These are phyloP conservation scores for Ustilago curta DNA, from an alignment of 1,284 basidiomycete genomes.

Conservation along the genomic window DNA sequence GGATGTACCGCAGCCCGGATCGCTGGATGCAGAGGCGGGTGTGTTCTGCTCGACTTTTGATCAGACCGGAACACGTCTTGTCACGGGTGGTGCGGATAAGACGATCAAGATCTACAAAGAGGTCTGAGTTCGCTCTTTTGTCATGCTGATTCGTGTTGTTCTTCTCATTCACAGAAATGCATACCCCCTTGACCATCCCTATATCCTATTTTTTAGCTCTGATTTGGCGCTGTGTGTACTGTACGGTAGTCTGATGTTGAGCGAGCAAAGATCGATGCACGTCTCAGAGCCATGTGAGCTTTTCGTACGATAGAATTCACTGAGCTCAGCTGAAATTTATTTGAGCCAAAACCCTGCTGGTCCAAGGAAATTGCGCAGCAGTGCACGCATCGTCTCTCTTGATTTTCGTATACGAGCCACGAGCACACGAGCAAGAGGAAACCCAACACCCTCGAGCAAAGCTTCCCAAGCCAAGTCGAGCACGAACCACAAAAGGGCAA, in stretches of 20 bases:
- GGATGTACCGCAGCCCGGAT: conserved; percentile 95
- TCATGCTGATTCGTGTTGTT: not conserved
- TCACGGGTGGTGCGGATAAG: conserved; percentile 98
- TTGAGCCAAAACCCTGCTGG: not conserved
- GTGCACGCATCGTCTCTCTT: not conserved
- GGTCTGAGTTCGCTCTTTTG: conserved; percentile 17
- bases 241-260: not conserved
- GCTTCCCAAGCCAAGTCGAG: not conserved
- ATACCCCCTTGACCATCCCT: conserved; percentile 1
- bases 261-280: not conserved
- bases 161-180: not conserved
- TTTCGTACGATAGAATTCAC: conserved; percentile 11
- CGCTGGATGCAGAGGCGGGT: conserved; percentile 93
- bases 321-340: not conserved
- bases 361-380: not conserved
- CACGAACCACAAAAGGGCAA: conserved; percentile 3
- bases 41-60: conserved; percentile 94
- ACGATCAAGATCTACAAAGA: conserved; percentile 70
- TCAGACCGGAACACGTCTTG: conserved; percentile 87
- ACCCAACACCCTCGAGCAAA: conserved; percentile 17
- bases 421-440: conserved; percentile 10
- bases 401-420: not conserved
- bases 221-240: not conserved
- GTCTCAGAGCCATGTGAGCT: not conserved
- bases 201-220: not conserved